Base-by-base conservation (phyloP, 352 stramenopile species). In the Phytophthora kernoviae region DNA sequence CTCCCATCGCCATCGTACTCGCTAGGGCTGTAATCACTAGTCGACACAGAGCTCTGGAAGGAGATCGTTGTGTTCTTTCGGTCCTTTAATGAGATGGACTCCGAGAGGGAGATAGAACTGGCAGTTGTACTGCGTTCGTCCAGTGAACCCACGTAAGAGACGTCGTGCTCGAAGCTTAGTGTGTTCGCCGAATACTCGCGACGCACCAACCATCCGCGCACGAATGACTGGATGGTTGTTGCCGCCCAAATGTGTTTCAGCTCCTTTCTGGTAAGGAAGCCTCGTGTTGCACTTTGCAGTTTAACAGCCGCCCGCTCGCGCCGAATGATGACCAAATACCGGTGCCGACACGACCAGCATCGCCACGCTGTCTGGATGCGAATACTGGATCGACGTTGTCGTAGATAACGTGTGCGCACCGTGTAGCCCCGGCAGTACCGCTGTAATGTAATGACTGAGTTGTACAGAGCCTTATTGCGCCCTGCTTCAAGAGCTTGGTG, bases 191-290 rank as follows among this genome's bases (percentile, higher is more conserved):
- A 90, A 50, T 85, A 84, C 44, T 91, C 82, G 3, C 84, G 82
- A 46, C 84, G 77, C 26, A 94, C 84, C 24, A 94, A 72, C 84
- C 84, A 95, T 14, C 86, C 82, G 55, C 86, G 81, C 17, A 93
- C 79, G 52, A 88, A 91, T 14, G 82, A 90, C 61, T 95, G 86
- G 43, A 96, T 87, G 8, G 78, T 59, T 7, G 80, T 86, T 4
- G 59, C 73, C 1, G 82, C 74, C 43, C 77, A 77, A 15, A 76
- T 65, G 11, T 60, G 65, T 40, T 72, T 77, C 10, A 92, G 48
- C 21, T 62, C 17, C 20, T 75, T 80, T 4, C 77, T 75, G 0
- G 62, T 53, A 5, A 90, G 37, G 32, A 76, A 83, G 0, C 81
- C 75, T 10, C 87, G 84, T 4, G 68, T 66, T 12, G 49, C 56